phyloP scores from a whole-genome alignment of 805 yeast genomes.

The Saturnispora ahearnii region DNA sequence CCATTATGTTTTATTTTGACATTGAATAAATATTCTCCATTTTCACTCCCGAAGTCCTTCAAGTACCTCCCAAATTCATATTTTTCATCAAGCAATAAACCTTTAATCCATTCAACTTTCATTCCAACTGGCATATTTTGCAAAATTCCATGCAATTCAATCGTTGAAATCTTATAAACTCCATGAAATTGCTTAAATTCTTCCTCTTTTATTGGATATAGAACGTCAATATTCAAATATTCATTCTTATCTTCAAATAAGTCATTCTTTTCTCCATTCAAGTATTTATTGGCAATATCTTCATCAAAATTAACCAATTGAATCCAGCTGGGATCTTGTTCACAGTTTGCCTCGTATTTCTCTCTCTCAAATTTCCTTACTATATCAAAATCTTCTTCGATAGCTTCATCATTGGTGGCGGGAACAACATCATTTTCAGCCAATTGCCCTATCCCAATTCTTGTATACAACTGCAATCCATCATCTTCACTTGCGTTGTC shows the following conservation, averaged over 20 bases:
- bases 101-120: slow-evolving; percentile 8
- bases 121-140: background rate
- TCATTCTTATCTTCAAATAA: background rate
- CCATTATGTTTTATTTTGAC: slow-evolving; percentile 7
- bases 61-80: slow-evolving; percentile 4
- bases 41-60: background rate
- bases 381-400: background rate
- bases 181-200: slow-evolving; percentile 8
- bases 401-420: background rate
- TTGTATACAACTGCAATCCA: background rate
- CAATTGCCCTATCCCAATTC: background rate
- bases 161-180: background rate
- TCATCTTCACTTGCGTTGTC: background rate
- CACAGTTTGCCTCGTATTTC: background rate
- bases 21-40: background rate
- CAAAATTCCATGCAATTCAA: background rate
- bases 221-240: background rate
- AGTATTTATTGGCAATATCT: background rate
- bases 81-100: slow-evolving; percentile 3
- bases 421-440: background rate
- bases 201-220: background rate
- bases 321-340: background rate
- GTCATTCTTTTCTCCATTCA: background rate
- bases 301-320: background rate
- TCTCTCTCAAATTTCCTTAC: background rate